A percentile compares a stretch with the other conserved stretches of the same genome.
phyloP scores from a whole-genome alignment of 371 early-diverging fungal species.

The Syncephalastrum racemosum region DNA sequence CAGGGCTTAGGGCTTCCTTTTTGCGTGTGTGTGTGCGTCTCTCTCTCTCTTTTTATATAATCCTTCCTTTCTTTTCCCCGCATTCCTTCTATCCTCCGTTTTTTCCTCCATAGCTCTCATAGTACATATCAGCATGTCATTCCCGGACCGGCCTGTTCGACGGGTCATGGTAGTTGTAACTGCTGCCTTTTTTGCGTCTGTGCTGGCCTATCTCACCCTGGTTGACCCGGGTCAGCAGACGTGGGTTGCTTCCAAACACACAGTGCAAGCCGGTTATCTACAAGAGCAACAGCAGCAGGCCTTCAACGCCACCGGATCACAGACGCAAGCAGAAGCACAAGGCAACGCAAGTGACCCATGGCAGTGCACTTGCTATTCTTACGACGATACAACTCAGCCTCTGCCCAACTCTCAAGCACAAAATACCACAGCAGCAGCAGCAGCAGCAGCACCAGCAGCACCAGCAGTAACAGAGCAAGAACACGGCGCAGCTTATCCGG shows the following conservation, averaged over 20 bases:
- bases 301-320: too few species aligned
- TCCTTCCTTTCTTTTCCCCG: slow-evolving; percentile 7
- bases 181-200: too few species aligned
- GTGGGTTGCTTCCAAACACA: too few species aligned
- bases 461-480: neutral
- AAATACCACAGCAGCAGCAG: neutral
- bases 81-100: neutral
- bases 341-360: neutral
- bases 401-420: neutral
- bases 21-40: neutral
- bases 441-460: too few species aligned
- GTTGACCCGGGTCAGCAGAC: too few species aligned
- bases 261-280: slow-evolving; percentile 8
- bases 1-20: neutral
- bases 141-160: neutral
- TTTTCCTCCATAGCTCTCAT: neutral
- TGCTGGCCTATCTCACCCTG: too few species aligned
- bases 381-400: neutral
- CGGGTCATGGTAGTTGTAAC: neutral
- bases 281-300: slow-evolving; percentile 6
- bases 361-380: slow-evolving; percentile 9
- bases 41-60: neutral
- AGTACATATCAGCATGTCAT: neutral
- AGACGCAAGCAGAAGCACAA: too few species aligned
- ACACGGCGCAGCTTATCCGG: slow-evolving; percentile 7